Percentiles rank a stretch among this genome's conserved stretches.
These are phyloP conservation scores for Harringtonia lauricola DNA, from an alignment of 2,329 filamentous ascomycete species.

Conservation along the genomic window DNA sequence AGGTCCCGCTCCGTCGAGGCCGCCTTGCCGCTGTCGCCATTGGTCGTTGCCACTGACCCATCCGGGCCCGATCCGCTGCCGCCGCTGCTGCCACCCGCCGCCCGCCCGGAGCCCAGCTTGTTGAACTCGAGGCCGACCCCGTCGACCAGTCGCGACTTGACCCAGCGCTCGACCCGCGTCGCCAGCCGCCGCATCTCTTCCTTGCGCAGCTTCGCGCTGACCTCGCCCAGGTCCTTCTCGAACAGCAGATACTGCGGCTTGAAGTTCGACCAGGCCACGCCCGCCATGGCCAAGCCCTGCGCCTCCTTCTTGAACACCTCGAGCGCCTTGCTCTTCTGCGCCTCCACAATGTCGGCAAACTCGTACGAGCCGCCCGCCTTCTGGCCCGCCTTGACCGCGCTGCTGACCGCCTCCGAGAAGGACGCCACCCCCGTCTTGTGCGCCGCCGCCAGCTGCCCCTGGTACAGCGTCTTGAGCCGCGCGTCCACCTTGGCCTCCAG, in stretches of 20 bases:
- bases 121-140: conserved; percentile 91
- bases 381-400: conserved; percentile 80
- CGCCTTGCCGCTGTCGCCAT: conserved; percentile 50
- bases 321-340: conserved; percentile 68
- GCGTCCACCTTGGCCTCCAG: conserved; percentile 78
- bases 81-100: conserved; percentile 68
- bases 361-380: conserved; percentile 87
- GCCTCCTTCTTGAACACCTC: conserved; percentile 68
- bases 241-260: conserved; percentile 69
- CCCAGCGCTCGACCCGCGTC: conserved; percentile 86
- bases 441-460: conserved; percentile 75
- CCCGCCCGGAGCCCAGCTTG: conserved; percentile 80
- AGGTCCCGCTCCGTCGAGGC: conserved; percentile 70
- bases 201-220: conserved; percentile 72
- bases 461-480: conserved; percentile 79
- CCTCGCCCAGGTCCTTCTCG: conserved; percentile 83
- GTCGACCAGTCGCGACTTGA: conserved; percentile 76
- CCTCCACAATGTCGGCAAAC: conserved; percentile 84
- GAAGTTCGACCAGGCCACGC: conserved; percentile 81
- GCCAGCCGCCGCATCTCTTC: conserved; percentile 94
- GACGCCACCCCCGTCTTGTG: conserved; percentile 78
- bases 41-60: neutral
- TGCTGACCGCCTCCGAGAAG: conserved; percentile 81
- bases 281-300: conserved; percentile 62
- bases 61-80: conserved; percentile 33